Base-by-base conservation (phyloP, 1,284 basidiomycete genomes). In the Ustilago xerochloae region DNA sequence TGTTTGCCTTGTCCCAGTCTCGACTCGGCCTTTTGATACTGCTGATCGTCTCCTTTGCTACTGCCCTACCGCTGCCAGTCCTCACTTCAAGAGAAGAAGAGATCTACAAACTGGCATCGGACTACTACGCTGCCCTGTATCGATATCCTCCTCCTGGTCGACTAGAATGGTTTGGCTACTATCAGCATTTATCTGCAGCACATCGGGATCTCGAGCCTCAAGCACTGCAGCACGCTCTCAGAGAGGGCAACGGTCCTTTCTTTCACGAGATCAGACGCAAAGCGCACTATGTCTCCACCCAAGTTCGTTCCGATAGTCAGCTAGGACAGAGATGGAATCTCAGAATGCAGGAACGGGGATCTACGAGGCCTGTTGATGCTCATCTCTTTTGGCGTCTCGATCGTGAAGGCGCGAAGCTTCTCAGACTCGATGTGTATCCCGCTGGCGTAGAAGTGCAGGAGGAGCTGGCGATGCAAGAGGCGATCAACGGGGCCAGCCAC, bases 321-420 rank as follows among this genome's bases (percentile, higher is more conserved):
- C 30, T 57, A 6, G 62, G 62, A 9, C 30, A 15, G n/a, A 36
- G 13, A 8, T 64, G 55, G 62, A 53, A 54, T 13, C 50, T 64
- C 12, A 26, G 48, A 10, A 45, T 53, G 8, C n/a, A 41, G 6
- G 9, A 13, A 16, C 22, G 46, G 8, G 49, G 46, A 2, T 38
- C 18, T 9, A 9, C 26, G 22, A 16, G 6, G 15, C 8, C 3
- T 24, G 12, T 43, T 10, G 63, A 65, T 29, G 63, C 63, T 3
- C 46, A 43, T 6, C 20, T 59, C n/a, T 43, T 49, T 16, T 65
- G 56, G 63, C 6, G 47, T 7, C 26, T 65, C 18, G 46, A 64
- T 24, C 6, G 36, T 0, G 2, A 13, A 8, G 50, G 63, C 10
- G 5, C 38, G 0, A 59, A 43, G 45, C 20, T 65, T 36, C 45